Conservation (phyloP, 176 grass and related monocot genomes). For the Triticum dicoccoides region DNA sequence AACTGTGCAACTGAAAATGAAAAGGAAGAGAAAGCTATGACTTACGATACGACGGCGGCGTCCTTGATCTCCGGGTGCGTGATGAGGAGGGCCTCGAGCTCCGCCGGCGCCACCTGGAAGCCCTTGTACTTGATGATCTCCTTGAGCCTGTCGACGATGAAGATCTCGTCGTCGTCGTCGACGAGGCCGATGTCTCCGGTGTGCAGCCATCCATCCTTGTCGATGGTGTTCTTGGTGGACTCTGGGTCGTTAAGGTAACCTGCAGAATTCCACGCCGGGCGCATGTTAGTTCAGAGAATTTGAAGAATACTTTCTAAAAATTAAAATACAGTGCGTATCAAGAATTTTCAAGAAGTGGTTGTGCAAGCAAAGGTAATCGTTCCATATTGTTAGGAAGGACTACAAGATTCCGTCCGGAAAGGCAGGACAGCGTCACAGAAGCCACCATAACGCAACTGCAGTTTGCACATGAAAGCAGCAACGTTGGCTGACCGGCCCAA, state of each 20-base stretch:
- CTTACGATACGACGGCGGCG: conserved; percentile 86
- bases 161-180: conserved; percentile 89
- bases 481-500: background rate
- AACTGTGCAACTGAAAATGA: background rate
- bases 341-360: background rate
- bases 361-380: background rate
- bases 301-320: background rate
- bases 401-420: background rate
- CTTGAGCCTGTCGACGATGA: conserved; percentile 97
- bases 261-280: background rate
- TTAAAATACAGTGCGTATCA: background rate
- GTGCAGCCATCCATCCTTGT: conserved; percentile 89
- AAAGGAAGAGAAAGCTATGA: background rate
- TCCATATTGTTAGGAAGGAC: background rate
- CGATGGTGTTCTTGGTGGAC: conserved; percentile 83
- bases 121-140: conserved; percentile 99
- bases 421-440: background rate
- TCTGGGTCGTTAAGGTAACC: conserved; percentile 88
- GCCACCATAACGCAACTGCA: background rate
- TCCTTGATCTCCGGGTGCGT: conserved; percentile 76
- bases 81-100: conserved; percentile 88
- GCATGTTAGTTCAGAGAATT: background rate
- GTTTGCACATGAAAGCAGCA: background rate
- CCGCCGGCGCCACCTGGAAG: conserved; percentile 85
- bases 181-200: conserved; percentile 89